Evolutionary conservation across 805 yeast species (phyloP), one percentile per base, ranked within the genome.

Genomic region (Cyberlindnera saturnus): DNA sequence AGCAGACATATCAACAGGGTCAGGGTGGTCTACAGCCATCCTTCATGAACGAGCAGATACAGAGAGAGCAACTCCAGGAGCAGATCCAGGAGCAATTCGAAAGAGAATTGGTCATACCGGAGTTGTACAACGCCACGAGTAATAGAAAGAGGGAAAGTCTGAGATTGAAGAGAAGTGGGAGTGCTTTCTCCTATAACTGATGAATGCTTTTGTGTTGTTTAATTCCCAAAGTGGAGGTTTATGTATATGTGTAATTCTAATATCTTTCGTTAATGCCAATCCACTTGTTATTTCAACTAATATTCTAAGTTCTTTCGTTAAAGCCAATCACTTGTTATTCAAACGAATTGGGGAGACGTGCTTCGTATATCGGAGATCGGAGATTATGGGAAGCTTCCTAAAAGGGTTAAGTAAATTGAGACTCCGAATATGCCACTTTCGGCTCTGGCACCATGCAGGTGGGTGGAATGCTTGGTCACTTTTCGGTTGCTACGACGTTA

Each of bases 81-180:
- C 51, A 43, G 31, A 17, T 44, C 10, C 47, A 44, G 38, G 33
- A 28, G n/a, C 52, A 49, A 26, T 30, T 43, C 29, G 37, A 38
- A 33, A 42, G 42, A 18, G 54, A 50, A n/a, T 47, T 46, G 10
- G 41, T 46, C 31, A 44, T 55, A 14, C 59, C 59, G 18, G 61
- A 53, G 19, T 43, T 62, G 34, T 60, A 52, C 51, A 74, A 74
- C 47, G 72, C 67, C 26, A 75, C 79, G 2, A 68, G 74, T 23
- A 71, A 70, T 48, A 63, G 80, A 46, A 75, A 75, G 55, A 68
- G 81, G 50, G 79, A 75, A 47, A 68, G 75, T 49, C 55, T 75
- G 48, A 70, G 74, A 44, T 55, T 74, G 52, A 75, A 75, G 55
- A 69, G 79, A 53, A 41, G 55, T n/a, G 60, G 62, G 19, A 55